A percentile compares a stretch with the other conserved stretches of the same genome.
Conservation (phyloP, 2,329 filamentous ascomycete genomes). For the Talaromyces sp. region DNA sequence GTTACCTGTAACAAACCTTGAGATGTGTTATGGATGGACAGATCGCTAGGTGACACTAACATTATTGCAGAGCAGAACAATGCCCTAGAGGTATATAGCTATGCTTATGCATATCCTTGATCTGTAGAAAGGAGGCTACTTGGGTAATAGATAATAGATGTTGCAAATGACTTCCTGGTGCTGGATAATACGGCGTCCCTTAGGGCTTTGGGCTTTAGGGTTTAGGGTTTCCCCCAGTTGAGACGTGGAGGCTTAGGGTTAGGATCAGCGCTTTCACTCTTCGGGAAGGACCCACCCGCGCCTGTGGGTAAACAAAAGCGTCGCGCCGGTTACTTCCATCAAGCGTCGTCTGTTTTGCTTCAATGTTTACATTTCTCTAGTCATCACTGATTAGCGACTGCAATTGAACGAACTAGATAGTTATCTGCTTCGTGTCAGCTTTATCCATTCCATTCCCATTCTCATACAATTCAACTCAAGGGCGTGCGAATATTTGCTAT, state of each 20-base stretch:
- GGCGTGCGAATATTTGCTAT: background rate
- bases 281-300: conserved; percentile 7
- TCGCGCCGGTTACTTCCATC: background rate
- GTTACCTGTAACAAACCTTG: too few species aligned
- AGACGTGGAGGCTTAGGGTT: background rate
- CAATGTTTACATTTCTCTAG: background rate
- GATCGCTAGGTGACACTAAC: too few species aligned
- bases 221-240: too few species aligned
- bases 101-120: too few species aligned
- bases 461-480: background rate
- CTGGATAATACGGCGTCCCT: too few species aligned
- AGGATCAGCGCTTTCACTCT: background rate
- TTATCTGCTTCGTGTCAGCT: background rate
- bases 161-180: too few species aligned
- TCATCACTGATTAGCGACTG: background rate
- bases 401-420: background rate
- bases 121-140: too few species aligned
- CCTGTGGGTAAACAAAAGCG: conserved; percentile 10
- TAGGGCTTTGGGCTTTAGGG: background rate
- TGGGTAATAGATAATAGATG: too few species aligned
- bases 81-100: too few species aligned
- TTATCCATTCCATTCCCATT: background rate
- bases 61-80: too few species aligned
- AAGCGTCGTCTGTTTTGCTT: background rate
- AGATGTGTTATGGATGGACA: too few species aligned